Base-by-base conservation (phyloP, 495 filamentous ascomycete species). In the Choiromyces venosus region DNA sequence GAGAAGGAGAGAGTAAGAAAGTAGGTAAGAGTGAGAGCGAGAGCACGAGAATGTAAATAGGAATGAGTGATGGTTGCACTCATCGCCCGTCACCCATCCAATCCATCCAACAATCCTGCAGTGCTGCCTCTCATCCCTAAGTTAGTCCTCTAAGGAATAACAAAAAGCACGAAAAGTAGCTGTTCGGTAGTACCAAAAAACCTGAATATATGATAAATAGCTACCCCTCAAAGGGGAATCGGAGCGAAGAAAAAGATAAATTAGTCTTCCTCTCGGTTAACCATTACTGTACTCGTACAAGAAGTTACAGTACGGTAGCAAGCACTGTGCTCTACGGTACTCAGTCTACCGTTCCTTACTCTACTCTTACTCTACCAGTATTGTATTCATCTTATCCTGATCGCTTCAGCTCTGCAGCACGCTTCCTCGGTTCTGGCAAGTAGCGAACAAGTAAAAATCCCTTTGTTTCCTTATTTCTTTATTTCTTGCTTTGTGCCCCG, bases 381-480 rank as follows among this genome's bases (percentile, higher is more conserved):
- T 33, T 61, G 35, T 33, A 67, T 44, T 33, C 52, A 33, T 35
- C 29, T 42, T 56, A 46, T 35, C 36, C 38, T 19, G 35, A 46
- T 68, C 65, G 39, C 37, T 35, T 42, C 37, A 16, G 67, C 5
- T 29, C 37, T 67, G 12, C 33, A 66, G 19, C 33, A 39, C 21
- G 5, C 25, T 37, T 6, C 33, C 16, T 56, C n/a, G 14, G 67
- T 39, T 67, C 25, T 37, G 16, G 37, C 61, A n/a, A 37, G n/a
- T 6, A 42, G 42, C 33, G 65, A 65, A 35, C 70, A 61, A 46
- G 65, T 18, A 52, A 39, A 64, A 66, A 68, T 16, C 72, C 36
- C 75, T 77, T 76, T 77, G 74, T 77, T 38, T 71, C 68, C 65
- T 76, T 65, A 71, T 72, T 76, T 40, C 68, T 67, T 73, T 37